Evolutionary conservation across 2,329 filamentous ascomycete genomes (phyloP).

Genomic region (Scopulariopsis brevicaulis): DNA sequence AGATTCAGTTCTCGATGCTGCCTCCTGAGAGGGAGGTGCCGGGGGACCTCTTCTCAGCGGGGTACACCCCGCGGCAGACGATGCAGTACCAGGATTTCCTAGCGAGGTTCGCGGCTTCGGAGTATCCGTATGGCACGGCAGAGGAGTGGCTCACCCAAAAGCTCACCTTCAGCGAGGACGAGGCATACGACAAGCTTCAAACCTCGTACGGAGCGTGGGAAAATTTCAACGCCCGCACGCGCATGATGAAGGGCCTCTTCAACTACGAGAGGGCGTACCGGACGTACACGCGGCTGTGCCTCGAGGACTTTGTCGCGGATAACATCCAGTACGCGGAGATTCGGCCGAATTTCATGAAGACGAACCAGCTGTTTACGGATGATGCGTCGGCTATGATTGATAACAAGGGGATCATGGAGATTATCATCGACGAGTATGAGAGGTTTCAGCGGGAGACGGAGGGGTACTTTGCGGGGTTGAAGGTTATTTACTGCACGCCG

Average conservation of each 20-base stretch:
- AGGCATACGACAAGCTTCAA: slow-evolving; percentile 41
- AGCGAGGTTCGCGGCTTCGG: slow-evolving; percentile 16
- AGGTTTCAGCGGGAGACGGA: slow-evolving; percentile 27
- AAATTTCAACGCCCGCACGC: slow-evolving; percentile 56
- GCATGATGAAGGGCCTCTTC: slow-evolving; percentile 62
- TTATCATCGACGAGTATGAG: slow-evolving; percentile 44
- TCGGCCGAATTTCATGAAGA: slow-evolving; percentile 55
- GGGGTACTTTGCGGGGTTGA: slow-evolving; percentile 48
- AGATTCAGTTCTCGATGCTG: slow-evolving; percentile 51
- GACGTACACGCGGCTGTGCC: slow-evolving; percentile 46
- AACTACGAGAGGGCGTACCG: slow-evolving; percentile 54
- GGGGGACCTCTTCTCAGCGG: slow-evolving; percentile 34
- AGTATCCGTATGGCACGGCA: slow-evolving; percentile 14
- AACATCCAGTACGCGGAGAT: slow-evolving; percentile 63
- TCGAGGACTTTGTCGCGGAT: slow-evolving; percentile 51
- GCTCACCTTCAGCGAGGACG: slow-evolving; percentile 48
- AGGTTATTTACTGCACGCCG: slow-evolving; percentile 62
- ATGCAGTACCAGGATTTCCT: slow-evolving; percentile 33
- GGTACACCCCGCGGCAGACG: slow-evolving; percentile 31
- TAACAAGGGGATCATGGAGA: slow-evolving; percentile 47
- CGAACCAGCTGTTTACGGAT: slow-evolving; percentile 48
- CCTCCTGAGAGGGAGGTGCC: slow-evolving; percentile 18
- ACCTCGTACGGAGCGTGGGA: slow-evolving; percentile 42
- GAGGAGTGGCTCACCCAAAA: slow-evolving; percentile 49
- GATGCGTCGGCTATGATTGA: slow-evolving; percentile 39